Base-by-base conservation (phyloP, 768 basidiomycete genomes). In the Termitomyces sp. region DNA sequence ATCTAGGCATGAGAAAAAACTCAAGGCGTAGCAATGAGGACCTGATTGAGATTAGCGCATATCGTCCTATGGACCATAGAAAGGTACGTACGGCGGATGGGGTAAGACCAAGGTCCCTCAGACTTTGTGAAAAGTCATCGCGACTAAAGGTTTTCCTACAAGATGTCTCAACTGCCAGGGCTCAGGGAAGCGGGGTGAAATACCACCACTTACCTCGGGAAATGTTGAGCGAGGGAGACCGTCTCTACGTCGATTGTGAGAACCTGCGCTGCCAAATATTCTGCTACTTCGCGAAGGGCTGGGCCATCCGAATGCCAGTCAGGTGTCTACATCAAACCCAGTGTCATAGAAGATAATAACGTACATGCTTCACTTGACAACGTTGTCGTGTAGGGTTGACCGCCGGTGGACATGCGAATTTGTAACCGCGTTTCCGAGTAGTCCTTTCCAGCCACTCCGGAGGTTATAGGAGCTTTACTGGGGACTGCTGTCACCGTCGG, bases 361-460 rank as follows among this genome's bases (percentile, higher is more conserved):
- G 64, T 66, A 91, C 91, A 80, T 23, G 88, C 76, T 59, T 91
- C 88, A 63, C 88, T 91, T n/a, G 86, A 70, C 44, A 94, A 67
- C 10, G 89, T 91, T 14, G 87, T 90, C 8, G 87, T 91, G 60
- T 91, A 80, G 5, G 93, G 94, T 59, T 81, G 80, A 1, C 90
- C 88, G 10, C 93, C 94, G 5, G 80, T 83, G 17, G 89, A 83
- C 67, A 97, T 73, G 25, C 96, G 83, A 57, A 97, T 94, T 73
- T 96, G 96, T 51, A 98, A 75, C 56, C 96, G 76, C 2, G 96
- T 94, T 64, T 94, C 87, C 52, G 85, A 85, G 68, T 88, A 94
- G 53, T 96, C 92, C 62, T 82, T 86, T 21, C 89, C 84, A 6
- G 84, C 73, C 1, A 78, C 71, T 4, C 76, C 72, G 2, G 76